phyloP scores from a whole-genome alignment of 2,329 filamentous ascomycete species.

The Colletotrichum eremochloae region DNA sequence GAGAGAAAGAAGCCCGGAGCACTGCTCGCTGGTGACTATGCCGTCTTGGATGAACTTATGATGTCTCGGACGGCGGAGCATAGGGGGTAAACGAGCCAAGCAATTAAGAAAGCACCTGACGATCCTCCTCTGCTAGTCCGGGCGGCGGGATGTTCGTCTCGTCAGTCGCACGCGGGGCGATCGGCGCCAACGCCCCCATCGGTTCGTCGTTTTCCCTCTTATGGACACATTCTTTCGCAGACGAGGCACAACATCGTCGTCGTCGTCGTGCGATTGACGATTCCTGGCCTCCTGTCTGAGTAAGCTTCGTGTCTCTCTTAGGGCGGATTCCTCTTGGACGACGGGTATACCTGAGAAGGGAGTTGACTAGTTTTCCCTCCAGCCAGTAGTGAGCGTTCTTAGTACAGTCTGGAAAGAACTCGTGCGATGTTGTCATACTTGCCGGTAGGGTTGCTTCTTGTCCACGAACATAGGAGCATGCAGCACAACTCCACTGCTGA shows the following conservation, averaged over 20 bases:
- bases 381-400: not conserved
- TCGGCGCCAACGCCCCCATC: no score
- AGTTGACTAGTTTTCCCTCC: not conserved
- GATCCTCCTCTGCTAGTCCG: not conserved
- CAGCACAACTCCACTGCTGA: not conserved
- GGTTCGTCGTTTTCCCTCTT: not conserved
- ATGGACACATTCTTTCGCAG: no score
- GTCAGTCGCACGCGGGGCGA: not conserved
- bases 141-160: not conserved
- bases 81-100: not conserved
- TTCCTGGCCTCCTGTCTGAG: not conserved
- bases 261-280: not conserved
- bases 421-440: slow-evolving; percentile 32
- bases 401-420: not conserved
- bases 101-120: not conserved
- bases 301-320: not conserved
- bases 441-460: not conserved
- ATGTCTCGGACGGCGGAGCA: not conserved
- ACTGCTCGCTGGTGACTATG: not conserved
- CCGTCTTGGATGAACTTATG: not conserved
- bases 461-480: not conserved
- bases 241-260: not conserved
- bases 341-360: not conserved
- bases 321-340: not conserved
- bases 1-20: no score